Base-by-base conservation (phyloP, 805 yeast genomes). In the Candida nonsorbophila region DNA sequence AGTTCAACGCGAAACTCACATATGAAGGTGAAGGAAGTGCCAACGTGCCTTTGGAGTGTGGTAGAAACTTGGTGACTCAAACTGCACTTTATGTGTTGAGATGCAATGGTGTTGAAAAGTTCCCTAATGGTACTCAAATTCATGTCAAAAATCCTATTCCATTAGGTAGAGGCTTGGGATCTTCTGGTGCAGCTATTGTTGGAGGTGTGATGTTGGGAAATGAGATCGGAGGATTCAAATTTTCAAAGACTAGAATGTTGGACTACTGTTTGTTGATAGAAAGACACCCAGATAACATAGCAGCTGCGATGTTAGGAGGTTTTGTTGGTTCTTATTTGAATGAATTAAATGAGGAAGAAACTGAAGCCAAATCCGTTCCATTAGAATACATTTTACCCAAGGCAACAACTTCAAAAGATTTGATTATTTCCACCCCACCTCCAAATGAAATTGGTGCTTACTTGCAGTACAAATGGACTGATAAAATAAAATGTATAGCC, bases 261-360 rank as follows among this genome's bases (percentile, higher is more conserved):
- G 98, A 92, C 57, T 92, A 84, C 66, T 86, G 96, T 56, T 70
- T 92, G 45, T 84, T 92, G 92, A 88, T 92, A 43, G 98, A 92
- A 65, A 79, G 97, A 54, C 98, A 92, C 50, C 98, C 98, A 20
- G 98, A 92, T 60, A 92, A 92, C 57, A 88, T 92, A 49, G 86
- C 96, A 8, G 98, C 98, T 18, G 95, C 98, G 20, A 86, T 92
- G 95, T 82, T 88, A 79, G 98, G 98, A 36, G 97, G 98, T 1
- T 92, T 92, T 55, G 95, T 88, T 23, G 98, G 98, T 24, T 86
- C 96, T 4, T 92, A 83, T 57, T 70, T 92, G 49, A 75, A 94
- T 47, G 94, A 84, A 38, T 62, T 92, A 35, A 66, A 77, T 19
- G 77, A 79, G 3, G 71, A 74, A 22, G 97, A 88, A 42, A 68